Conservation (phyloP, 1,139 yeast species). For the Suhomyces bribrorum region DNA sequence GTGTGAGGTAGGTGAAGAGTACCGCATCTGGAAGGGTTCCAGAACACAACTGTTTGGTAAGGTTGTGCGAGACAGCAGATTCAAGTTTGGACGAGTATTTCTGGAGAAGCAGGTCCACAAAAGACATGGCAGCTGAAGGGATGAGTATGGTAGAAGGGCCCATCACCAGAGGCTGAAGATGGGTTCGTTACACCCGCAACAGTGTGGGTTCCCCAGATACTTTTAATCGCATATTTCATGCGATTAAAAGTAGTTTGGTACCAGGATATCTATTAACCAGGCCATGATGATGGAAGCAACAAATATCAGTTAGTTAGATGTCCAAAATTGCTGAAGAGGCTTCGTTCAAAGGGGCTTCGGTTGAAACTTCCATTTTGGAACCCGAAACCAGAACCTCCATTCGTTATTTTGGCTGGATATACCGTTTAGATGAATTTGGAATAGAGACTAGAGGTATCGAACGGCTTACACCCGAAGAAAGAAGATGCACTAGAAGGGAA, state of each 20-base stretch:
- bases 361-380: background rate
- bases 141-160: too few species aligned
- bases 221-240: slow-evolving; percentile 2
- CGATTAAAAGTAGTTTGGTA: background rate
- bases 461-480: slow-evolving; percentile 28
- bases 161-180: background rate
- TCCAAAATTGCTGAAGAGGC: background rate
- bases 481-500: slow-evolving; percentile 14
- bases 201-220: background rate
- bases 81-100: slow-evolving; percentile 26
- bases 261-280: too few species aligned
- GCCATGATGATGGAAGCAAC: too few species aligned
- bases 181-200: background rate
- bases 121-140: slow-evolving; percentile 6
- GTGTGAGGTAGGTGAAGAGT: slow-evolving; percentile 47
- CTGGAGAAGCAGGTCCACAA: slow-evolving; percentile 13
- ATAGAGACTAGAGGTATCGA: slow-evolving; percentile 37
- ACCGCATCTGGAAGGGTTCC: slow-evolving; percentile 47
- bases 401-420: slow-evolving; percentile 16
- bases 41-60: slow-evolving; percentile 47
- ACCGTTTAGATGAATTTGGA: slow-evolving; percentile 27
- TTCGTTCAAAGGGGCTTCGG: background rate
- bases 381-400: background rate
- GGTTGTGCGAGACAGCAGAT: slow-evolving; percentile 40
- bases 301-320: too few species aligned